Evolutionary conservation across 495 filamentous ascomycete species (phyloP).

Genomic region (Thermothielavioides terrestris): DNA sequence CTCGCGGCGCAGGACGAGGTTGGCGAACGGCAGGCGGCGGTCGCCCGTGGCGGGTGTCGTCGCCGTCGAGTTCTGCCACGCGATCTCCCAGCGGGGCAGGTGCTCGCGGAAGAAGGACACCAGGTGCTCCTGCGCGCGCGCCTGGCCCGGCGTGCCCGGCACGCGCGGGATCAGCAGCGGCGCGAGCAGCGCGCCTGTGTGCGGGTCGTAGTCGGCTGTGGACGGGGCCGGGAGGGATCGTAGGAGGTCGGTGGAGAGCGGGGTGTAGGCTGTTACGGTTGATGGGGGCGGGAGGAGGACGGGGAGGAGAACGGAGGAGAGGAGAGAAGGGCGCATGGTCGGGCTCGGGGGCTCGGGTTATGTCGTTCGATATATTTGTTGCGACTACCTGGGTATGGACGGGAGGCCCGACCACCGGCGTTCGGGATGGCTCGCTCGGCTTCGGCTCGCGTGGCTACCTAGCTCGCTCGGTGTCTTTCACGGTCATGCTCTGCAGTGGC

Average conservation of each 20-base stretch:
- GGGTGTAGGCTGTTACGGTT: constrained; percentile 49
- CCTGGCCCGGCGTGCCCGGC: constrained; percentile 65
- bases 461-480: neutral
- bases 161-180: constrained; percentile 79
- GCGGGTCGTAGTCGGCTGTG: constrained; percentile 64
- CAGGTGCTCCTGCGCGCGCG: constrained; percentile 65
- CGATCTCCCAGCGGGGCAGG: constrained; percentile 67
- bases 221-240: constrained; percentile 49
- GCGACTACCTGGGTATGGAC: too few relatives aligned
- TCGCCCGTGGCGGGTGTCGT: constrained; percentile 60
- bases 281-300: constrained; percentile 13
- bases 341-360: neutral
- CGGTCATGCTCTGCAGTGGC: neutral
- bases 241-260: constrained; percentile 63
- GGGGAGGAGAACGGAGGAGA: constrained; percentile 17
- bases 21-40: constrained; percentile 65
- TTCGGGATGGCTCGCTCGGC: too few relatives aligned
- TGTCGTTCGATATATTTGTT: neutral
- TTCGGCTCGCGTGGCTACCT: neutral
- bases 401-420: too few relatives aligned
- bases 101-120: constrained; percentile 59
- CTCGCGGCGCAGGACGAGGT: constrained; percentile 71
- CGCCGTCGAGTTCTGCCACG: constrained; percentile 74
- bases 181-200: constrained; percentile 55
- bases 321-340: constrained; percentile 4